Evolutionary conservation across 1,139 yeast genomes (phyloP), one percentile per base, ranked within the genome.

Genomic region (Casaregolazyma suthepensis): DNA sequence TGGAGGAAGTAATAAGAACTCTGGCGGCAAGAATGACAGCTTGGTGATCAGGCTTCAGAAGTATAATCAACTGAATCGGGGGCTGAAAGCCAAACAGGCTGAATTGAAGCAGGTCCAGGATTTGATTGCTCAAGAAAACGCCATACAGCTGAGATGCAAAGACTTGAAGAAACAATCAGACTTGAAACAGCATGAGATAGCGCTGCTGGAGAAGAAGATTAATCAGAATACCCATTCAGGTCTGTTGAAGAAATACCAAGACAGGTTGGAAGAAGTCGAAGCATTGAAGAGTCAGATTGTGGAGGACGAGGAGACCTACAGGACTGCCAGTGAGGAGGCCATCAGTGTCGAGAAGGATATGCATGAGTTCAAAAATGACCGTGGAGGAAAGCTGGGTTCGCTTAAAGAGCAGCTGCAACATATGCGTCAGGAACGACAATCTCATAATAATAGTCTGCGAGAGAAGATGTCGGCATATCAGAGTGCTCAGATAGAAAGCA

Each of bases 1-100:
- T 1, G 99, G 99, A 52, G 99, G 99, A n/a, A 84, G 95, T 20
- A 78, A 93, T 60, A 81, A 77, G 59, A 69, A 63, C 22, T 45
- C 53, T 7, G 48, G 52, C 29, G 51, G 54, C 44, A 56, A 65
- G n/a, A 71, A 74, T 48, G 75, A 80, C 5, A 80, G 90, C 0
- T 69, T 86, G 4, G 74, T 93, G 55, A 69, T 82, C 7, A 80
- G 80, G 51, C 80, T 91, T 66, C 95, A 86, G 63, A 80, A 80
- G 58, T 85, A 79, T 60, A 87, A 87, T 62, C 71, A 70, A n/a
- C 65, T 82, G 15, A 74, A 74, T 44, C 64, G 65, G 3, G 71
- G 75, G 53, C 68, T 83, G 23, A 68, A 69, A 15, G 63, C 59
- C 2, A 66, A 79, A 18, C 73, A 74, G 45, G 57, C 62, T 1